Evolutionary conservation across 345 rosid species (phyloP), one percentile per base, ranked within the genome.

Genomic region (Zanthoxylum bungeanum): DNA sequence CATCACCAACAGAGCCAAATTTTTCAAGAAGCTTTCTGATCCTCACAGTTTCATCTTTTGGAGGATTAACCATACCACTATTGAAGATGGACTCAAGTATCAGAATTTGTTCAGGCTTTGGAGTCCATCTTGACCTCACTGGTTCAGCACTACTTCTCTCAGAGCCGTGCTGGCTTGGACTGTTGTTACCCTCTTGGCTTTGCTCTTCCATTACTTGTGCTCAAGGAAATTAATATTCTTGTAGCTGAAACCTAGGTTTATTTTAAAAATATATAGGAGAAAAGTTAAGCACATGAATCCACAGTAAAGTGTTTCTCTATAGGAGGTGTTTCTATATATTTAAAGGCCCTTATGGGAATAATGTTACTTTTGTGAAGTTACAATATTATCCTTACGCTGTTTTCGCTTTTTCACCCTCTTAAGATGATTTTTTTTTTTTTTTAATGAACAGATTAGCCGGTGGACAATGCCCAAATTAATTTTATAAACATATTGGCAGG

Each of bases 31-130:
- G 77, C 78, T 89, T 92, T 50, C 99, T 76, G 42, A 95, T 95
- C 73, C 93, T 85, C 52, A 92, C 93, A 5, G 99, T 95, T 77
- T 95, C 99, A 34, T 91, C 93, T 80, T 95, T 95, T 5, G 98
- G 93, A 49, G 99, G 99, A 77, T 95, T 95, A 9, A 95, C 98
- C 98, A 92, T 92, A 19, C 98, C 99, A 69, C 99, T 92, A 72
- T 92, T 92, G 83, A 92, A 95, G 88, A 95, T 92, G 74, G 99
- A 91, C 81, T 95, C 99, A 10, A 95, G 97, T 73, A 95, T 95
- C 81, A 92, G 86, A 82, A 95, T 92, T 78, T 95, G 99, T 79
- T 95, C 99, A 11, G 98, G 94, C 80, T 95, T 95, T 5, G 99
- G 99, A 36, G 98, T 92, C 99, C 99, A 95, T 76, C 99, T 71